These are phyloP conservation scores for Otatea glauca DNA, from an alignment of 176 grass and related monocot species.

Conservation along the genomic window DNA sequence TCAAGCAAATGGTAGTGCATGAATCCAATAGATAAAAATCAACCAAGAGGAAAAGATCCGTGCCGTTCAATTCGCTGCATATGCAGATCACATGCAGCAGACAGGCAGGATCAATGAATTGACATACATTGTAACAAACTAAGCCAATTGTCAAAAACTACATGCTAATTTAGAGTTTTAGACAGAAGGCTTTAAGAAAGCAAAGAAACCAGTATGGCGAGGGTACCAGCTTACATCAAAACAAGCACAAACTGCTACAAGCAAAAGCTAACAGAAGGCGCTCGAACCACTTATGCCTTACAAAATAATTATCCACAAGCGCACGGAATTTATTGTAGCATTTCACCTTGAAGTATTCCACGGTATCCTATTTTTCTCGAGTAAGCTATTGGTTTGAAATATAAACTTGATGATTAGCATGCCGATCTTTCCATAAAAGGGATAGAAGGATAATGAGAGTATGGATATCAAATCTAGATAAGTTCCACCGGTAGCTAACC, in stretches of 20 bases:
- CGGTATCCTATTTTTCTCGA: no score
- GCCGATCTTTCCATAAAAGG: no score
- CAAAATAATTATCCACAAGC: no score
- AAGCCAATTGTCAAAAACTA: neutral
- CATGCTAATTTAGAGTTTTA: neutral
- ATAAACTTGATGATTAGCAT: no score
- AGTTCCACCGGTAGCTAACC: no score
- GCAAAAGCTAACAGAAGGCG: neutral
- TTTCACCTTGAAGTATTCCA: no score
- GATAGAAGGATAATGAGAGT: no score
- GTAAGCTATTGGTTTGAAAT: no score
- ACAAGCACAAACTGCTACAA: neutral
- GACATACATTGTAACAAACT: neutral
- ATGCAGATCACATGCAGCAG: neutral
- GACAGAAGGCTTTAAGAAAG: neutral
- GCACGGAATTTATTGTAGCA: no score
- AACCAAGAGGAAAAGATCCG: neutral
- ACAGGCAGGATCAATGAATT: neutral
- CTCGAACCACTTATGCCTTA: no score
- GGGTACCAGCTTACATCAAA: neutral
- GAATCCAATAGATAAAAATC: neutral
- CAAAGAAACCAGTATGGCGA: neutral
- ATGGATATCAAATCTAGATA: no score
- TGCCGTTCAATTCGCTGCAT: neutral
- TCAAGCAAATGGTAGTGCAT: neutral